These are phyloP conservation scores for Schizochytrium sp. DNA, from an alignment of 108 stramenopile species.

Conservation along the genomic window DNA sequence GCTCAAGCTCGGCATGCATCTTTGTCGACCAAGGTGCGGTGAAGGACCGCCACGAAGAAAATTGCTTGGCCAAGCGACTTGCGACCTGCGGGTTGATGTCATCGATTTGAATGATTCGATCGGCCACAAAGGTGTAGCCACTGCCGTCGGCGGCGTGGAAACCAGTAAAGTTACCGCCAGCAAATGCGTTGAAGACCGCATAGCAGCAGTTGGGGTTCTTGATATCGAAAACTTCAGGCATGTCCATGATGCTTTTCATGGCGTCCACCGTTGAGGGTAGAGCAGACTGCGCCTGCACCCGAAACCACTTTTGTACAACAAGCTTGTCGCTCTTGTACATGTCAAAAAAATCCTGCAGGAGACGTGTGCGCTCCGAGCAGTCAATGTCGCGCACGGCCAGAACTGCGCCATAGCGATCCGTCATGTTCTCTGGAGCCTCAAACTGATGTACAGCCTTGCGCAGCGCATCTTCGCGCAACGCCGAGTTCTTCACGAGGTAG, in stretches of 20 bases:
- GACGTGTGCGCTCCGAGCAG: slow-evolving; percentile 50
- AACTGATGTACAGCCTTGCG: slow-evolving; percentile 52
- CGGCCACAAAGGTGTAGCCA: slow-evolving; percentile 77
- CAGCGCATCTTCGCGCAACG: slow-evolving; percentile 53
- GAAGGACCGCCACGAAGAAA: slow-evolving; percentile 73
- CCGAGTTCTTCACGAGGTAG: slow-evolving; percentile 56
- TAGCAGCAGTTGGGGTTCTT: slow-evolving; percentile 85
- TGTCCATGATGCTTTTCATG: slow-evolving; percentile 24
- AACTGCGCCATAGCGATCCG: slow-evolving; percentile 80
- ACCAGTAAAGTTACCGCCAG: slow-evolving; percentile 56
- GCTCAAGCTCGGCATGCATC: background rate
- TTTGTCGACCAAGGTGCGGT: slow-evolving; percentile 35
- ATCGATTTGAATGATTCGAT: slow-evolving; percentile 67
- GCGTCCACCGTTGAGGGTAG: background rate
- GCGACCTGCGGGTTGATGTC: slow-evolving; percentile 80
- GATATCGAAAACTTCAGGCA: slow-evolving; percentile 76
- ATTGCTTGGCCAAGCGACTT: slow-evolving; percentile 57
- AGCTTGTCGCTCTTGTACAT: slow-evolving; percentile 59
- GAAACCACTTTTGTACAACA: slow-evolving; percentile 64
- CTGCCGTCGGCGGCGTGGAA: slow-evolving; percentile 75
- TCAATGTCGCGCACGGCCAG: slow-evolving; percentile 63
- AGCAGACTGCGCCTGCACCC: background rate
- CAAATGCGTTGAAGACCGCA: slow-evolving; percentile 66
- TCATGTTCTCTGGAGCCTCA: slow-evolving; percentile 69
- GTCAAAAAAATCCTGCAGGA: slow-evolving; percentile 67